Base-by-base conservation (phyloP, 1,139 yeast genomes). In the Citeromyces siamensis region DNA sequence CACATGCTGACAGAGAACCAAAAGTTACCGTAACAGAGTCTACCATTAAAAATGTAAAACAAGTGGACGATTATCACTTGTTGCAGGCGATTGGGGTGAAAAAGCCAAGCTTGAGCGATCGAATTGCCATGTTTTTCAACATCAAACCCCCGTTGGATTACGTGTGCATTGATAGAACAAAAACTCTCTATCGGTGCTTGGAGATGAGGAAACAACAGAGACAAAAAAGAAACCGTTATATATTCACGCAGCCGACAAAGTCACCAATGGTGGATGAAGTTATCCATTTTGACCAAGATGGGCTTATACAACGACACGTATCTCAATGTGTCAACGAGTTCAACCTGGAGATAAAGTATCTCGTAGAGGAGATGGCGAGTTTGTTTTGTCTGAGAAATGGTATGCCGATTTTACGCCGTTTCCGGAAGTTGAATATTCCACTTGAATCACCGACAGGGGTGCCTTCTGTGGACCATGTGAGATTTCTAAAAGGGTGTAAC, bases 331-430 rank as follows among this genome's bases (percentile, higher is more conserved):
- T 23, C 8, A 18, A 12, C 3, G 27, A 33, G 29, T 46, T 53
- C 17, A 17, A 40, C 13, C 39, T 40, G 9, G 57, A 51, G 39
- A 16, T 51, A 2, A 38, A 39, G 19, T 33, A 45, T 10, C 37
- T 58, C 21, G 41, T 55, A 5, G 52, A 56, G 33, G 59, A 58
- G 34, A 34, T 45, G 32, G 38, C 52, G 13, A 39, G 53, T 1
- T 36, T 36, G 9, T 55, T 40, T 40, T 47, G 52, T 28, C 18
- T 27, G 3, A 37, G 41, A 5, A 40, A 49, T 2, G 38, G 44
- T 1, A 39, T 57, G 3, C 48, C 50, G 6, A 36, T 55, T 4
- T 37, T 48, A 3, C 38, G 38, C 12, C 40, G 52, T 31, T 31
- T 37, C 7, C 38, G 42, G 9, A 21, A 28, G 6, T 38, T 31